Evolutionary conservation across 345 rosid genomes (phyloP).

Genomic region (Eucalyptus pauciflora): DNA sequence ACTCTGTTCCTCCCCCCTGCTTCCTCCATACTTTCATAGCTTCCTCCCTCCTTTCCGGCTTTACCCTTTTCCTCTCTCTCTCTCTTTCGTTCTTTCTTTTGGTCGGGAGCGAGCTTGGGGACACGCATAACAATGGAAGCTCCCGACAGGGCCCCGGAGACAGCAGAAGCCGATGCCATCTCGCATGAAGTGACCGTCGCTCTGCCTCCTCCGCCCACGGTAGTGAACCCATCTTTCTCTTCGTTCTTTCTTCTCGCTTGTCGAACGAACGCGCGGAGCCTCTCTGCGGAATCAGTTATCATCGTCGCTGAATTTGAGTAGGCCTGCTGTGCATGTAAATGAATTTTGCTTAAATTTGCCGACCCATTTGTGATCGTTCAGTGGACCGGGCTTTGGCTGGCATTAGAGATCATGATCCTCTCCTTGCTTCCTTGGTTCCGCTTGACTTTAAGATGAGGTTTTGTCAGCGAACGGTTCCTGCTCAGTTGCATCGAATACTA

Average conservation of each 20-base stretch:
- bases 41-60: background rate
- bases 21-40: background rate
- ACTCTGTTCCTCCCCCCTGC: background rate
- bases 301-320: background rate
- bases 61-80: background rate
- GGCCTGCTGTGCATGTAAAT: background rate
- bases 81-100: background rate
- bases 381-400: background rate
- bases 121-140: background rate
- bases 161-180: background rate
- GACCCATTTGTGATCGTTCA: background rate
- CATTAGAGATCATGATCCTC: background rate
- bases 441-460: background rate
- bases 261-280: background rate
- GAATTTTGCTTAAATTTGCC: background rate
- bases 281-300: background rate
- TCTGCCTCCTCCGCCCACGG: background rate
- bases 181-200: background rate
- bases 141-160: background rate
- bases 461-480: background rate
- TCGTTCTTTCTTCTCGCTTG: background rate
- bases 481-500: background rate
- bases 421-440: background rate
- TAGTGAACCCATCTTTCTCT: background rate
- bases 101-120: background rate